Conservation (phyloP, 176 grass and related monocot genomes). For the Triticum timopheevii region DNA sequence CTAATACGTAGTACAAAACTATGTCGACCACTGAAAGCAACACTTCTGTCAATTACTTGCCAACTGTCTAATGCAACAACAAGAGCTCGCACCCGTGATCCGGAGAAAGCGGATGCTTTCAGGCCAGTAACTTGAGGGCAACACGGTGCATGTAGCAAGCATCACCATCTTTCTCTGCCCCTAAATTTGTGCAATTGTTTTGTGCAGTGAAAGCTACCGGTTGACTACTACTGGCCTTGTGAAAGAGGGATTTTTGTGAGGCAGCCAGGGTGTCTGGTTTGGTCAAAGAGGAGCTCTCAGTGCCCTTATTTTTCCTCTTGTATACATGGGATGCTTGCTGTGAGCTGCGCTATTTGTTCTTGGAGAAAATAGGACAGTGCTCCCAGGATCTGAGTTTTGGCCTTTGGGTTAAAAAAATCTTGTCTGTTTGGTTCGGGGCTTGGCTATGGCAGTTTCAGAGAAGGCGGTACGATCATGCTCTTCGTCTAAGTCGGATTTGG, state of each 20-base stretch:
- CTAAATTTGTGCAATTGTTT: slow-evolving; percentile 3
- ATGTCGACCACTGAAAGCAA: slow-evolving; percentile 30
- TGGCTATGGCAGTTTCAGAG: slow-evolving; percentile 44
- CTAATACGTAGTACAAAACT: background rate
- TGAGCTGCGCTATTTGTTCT: background rate
- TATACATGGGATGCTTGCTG: slow-evolving; percentile 18
- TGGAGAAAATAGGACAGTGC: slow-evolving; percentile 9
- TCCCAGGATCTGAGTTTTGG: background rate
- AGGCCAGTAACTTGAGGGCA: background rate
- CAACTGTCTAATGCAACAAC: slow-evolving; percentile 20
- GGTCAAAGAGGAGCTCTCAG: slow-evolving; percentile 35
- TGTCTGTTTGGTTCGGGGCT: background rate
- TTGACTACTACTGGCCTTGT: slow-evolving; percentile 18
- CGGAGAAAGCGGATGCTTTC: background rate
- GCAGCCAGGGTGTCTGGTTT: slow-evolving; percentile 11
- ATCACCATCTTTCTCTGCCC: background rate
- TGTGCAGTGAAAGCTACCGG: slow-evolving; percentile 41
- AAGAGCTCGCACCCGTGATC: slow-evolving; percentile 16
- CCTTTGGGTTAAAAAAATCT: background rate
- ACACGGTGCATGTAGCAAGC: slow-evolving; percentile 1
- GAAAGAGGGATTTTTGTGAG: slow-evolving; percentile 19
- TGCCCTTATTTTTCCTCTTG: slow-evolving; percentile 18
- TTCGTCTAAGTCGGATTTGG: slow-evolving; percentile 43
- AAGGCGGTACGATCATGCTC: slow-evolving; percentile 34
- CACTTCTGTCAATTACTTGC: slow-evolving; percentile 19